Percentiles rank a stretch among this genome's conserved stretches.
phyloP scores from a whole-genome alignment of 2,329 filamentous ascomycete genomes.

The Davidsoniella neocaledoniae region DNA sequence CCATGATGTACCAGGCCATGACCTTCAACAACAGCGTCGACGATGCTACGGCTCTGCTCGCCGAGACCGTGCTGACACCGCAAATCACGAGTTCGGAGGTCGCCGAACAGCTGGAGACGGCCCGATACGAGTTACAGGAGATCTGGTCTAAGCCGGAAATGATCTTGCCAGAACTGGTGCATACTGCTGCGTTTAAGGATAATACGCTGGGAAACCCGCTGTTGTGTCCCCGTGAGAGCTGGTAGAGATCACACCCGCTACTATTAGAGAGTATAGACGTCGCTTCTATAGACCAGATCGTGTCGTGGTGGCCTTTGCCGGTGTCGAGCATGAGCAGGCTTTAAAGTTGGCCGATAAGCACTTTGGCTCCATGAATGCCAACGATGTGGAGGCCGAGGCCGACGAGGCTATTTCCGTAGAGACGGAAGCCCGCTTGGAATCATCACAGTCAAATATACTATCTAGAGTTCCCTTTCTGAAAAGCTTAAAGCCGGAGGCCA shows the following conservation, averaged over 20 bases:
- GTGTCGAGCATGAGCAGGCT: constrained; percentile 67
- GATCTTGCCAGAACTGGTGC: constrained; percentile 85
- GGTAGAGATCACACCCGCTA: constrained; percentile 51
- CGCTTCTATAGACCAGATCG: constrained; percentile 78
- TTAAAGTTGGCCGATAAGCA: constrained; percentile 64
- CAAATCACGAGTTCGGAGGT: constrained; percentile 77
- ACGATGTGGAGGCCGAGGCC: constrained; percentile 16
- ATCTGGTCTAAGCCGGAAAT: constrained; percentile 97
- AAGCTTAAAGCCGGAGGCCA: constrained; percentile 58
- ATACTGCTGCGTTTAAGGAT: constrained; percentile 88
- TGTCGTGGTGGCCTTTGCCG: constrained; percentile 90
- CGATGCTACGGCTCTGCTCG: constrained; percentile 64
- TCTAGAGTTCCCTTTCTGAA: constrained; percentile 84
- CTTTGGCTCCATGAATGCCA: constrained; percentile 72
- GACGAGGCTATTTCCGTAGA: constrained; percentile 28
- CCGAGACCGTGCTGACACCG: constrained; percentile 84
- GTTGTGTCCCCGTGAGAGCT: constrained; percentile 79
- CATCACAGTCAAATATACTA: constrained; percentile 37
- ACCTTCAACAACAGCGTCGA: constrained; percentile 91
- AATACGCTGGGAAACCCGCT: constrained; percentile 92
- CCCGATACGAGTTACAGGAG: constrained; percentile 87
- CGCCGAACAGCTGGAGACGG: constrained; percentile 70
- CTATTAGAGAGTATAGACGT: constrained; percentile 63
- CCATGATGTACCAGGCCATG: constrained; percentile 96
- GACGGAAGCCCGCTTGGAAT: constrained; percentile 34